Evolutionary conservation across 257 asterid genomes (phyloP).

Genomic region (Solanum acaule): DNA sequence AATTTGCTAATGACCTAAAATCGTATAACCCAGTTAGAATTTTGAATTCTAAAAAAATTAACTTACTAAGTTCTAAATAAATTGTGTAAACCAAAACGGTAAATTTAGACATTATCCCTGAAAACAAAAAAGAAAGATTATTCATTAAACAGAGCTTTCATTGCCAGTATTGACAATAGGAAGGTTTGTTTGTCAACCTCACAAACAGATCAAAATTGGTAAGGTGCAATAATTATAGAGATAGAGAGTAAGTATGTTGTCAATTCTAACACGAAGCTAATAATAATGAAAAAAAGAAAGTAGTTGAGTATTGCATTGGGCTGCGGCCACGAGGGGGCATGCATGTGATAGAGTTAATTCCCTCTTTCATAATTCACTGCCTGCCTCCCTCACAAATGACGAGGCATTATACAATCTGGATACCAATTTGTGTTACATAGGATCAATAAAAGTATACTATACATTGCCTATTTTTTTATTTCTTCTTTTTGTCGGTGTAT

Average conservation of each 20-base stretch:
- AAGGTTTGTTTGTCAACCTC: background rate
- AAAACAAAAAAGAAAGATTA: background rate
- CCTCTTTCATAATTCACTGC: too few relatives aligned
- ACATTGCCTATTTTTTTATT: background rate
- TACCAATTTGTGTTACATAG: background rate
- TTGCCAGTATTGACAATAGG: background rate
- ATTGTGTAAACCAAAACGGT: background rate
- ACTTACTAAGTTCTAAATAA: background rate
- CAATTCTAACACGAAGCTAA: background rate
- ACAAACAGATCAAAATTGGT: background rate
- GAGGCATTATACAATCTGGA: background rate
- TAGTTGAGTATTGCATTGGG: slow-evolving; percentile 6
- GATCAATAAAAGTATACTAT: background rate
- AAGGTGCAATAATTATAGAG: background rate
- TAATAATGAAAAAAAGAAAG: background rate
- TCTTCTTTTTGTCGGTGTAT: background rate
- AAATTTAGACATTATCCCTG: background rate
- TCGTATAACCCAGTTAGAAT: background rate
- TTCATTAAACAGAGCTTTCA: background rate
- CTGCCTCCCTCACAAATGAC: background rate
- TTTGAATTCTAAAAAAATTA: background rate
- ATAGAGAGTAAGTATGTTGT: background rate
- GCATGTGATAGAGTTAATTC: slow-evolving; percentile 9
- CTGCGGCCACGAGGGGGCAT: background rate
- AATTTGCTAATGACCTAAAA: background rate